These are phyloP conservation scores for Suhomyces xylopsoci DNA, from an alignment of 805 yeast genomes.

Conservation along the genomic window DNA sequence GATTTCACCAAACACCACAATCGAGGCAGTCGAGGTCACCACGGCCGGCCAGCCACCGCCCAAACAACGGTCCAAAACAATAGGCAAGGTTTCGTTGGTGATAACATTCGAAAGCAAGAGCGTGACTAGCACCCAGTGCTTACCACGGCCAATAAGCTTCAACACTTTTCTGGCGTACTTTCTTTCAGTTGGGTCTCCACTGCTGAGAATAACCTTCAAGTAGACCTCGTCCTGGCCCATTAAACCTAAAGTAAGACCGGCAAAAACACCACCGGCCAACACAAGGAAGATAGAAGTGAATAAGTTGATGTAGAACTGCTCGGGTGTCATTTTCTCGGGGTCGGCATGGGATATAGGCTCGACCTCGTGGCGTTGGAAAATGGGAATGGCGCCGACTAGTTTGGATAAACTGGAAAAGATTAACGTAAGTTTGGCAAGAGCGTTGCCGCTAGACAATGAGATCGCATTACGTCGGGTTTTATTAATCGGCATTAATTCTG, in stretches of 20 bases:
- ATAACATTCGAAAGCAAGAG: slow-evolving; percentile 80
- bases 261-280: slow-evolving; percentile 83
- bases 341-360: slow-evolving; percentile 7
- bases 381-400: slow-evolving; percentile 35
- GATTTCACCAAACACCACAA: slow-evolving; percentile 93
- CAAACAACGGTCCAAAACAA: slow-evolving; percentile 83
- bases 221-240: slow-evolving; percentile 99
- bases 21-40: slow-evolving; percentile 85
- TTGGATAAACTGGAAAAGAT: slow-evolving; percentile 32
- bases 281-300: slow-evolving; percentile 59
- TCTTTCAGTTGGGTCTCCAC: slow-evolving; percentile 76
- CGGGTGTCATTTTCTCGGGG: slow-evolving; percentile 25
- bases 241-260: slow-evolving; percentile 88
- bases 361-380: slow-evolving; percentile 11
- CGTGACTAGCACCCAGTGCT: slow-evolving; percentile 96
- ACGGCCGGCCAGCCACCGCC: slow-evolving; percentile 99
- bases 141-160: slow-evolving; percentile 70
- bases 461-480: slow-evolving; percentile 28
- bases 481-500: slow-evolving; percentile 18
- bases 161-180: slow-evolving; percentile 70
- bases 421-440: slow-evolving; percentile 28
- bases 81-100: slow-evolving; percentile 92
- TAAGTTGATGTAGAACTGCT: slow-evolving; percentile 47
- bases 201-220: slow-evolving; percentile 79
- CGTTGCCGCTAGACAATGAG: slow-evolving; percentile 19